These are phyloP conservation scores for Amanita rubescens DNA, from an alignment of 768 basidiomycete genomes.

Conservation along the genomic window DNA sequence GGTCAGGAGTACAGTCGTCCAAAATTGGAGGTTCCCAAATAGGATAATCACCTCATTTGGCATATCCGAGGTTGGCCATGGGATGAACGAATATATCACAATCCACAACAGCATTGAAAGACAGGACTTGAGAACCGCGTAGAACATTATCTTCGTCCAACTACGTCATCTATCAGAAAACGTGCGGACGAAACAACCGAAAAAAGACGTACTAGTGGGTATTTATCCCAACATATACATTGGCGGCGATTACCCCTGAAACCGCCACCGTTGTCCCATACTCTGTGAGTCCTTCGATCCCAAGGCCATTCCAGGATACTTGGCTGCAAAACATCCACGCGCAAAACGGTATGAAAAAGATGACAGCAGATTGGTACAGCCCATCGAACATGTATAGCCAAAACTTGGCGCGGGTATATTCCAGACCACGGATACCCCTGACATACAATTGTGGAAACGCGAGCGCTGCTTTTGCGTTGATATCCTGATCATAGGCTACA, in stretches of 20 bases:
- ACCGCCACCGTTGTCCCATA: slow-evolving; percentile 90
- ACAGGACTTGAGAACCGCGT: slow-evolving; percentile 71
- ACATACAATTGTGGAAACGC: slow-evolving; percentile 96
- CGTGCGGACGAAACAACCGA: slow-evolving; percentile 18
- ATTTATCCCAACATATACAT: slow-evolving; percentile 84
- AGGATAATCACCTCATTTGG: slow-evolving; percentile 64
- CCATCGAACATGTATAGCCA: slow-evolving; percentile 96
- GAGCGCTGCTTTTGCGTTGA: slow-evolving; percentile 81
- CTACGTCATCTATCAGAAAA: slow-evolving; percentile 29
- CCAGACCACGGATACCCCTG: slow-evolving; percentile 87
- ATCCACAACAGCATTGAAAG: slow-evolving; percentile 86
- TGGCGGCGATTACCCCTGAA: slow-evolving; percentile 82
- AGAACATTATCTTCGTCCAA: slow-evolving; percentile 83
- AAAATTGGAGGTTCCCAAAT: slow-evolving; percentile 76
- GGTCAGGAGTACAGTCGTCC: slow-evolving; percentile 69
- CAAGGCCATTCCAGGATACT: slow-evolving; percentile 70
- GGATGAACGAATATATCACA: slow-evolving; percentile 78
- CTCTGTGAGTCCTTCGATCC: slow-evolving; percentile 75
- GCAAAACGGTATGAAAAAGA: slow-evolving; percentile 82
- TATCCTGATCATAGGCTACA: slow-evolving; percentile 89
- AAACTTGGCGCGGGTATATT: slow-evolving; percentile 88
- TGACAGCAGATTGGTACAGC: slow-evolving; percentile 82
- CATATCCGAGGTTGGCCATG: slow-evolving; percentile 50
- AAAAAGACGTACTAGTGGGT: slow-evolving; percentile 68
- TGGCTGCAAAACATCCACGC: slow-evolving; percentile 61